Base-by-base conservation (phyloP, 176 grass and related monocot species). In the Bolboschoenus planiculmis region DNA sequence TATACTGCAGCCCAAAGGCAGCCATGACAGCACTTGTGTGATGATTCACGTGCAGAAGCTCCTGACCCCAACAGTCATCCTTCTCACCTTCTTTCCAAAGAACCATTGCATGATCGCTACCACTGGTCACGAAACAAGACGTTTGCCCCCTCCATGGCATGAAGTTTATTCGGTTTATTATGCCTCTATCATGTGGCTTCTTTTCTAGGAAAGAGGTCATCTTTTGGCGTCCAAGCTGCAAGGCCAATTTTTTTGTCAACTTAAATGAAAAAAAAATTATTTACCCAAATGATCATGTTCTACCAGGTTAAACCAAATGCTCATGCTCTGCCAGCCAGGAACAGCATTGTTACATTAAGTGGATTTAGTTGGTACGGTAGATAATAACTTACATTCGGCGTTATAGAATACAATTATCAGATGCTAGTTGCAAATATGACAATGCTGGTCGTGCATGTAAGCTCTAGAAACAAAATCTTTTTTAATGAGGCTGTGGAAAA, bases 11-110 rank as follows among this genome's bases (percentile, higher is more conserved):
- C 77, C 95, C 95, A 56, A 85, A 89, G 85, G 94, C 81, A 81
- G 90, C 95, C 91, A 91, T 91, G 65, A 98, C 95, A 76, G 87
- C 85, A 88, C 92, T 94, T 79, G 92, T 88, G 86, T 98, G 95
- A 44, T 84, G 67, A 46, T 87, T 85, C 83, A 43, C 85, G 44
- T 98, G 95, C 57, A 95, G 50, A 73, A 68, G 87, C 87, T 95
- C 89, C 77, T 56, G 61, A 42, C 81, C 89, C 92, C 92, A 98
- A 68, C 77, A 88, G 87, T 81, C 87, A 68, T 88, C 84, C 39
- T 66, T 87, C 27, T 63, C 23, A 20, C 36, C 33, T 61, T 98
- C 95, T 88, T 93, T 89, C 95, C 95, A 95, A 44, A 98, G 79
- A 81, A 98, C 73, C 39, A 98, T 90, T 57, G 85, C 85, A 85